Percentiles rank a stretch among this genome's conserved stretches.
phyloP scores from a whole-genome alignment of 2,329 filamentous ascomycete species.

The Atkinsonella texensis region DNA sequence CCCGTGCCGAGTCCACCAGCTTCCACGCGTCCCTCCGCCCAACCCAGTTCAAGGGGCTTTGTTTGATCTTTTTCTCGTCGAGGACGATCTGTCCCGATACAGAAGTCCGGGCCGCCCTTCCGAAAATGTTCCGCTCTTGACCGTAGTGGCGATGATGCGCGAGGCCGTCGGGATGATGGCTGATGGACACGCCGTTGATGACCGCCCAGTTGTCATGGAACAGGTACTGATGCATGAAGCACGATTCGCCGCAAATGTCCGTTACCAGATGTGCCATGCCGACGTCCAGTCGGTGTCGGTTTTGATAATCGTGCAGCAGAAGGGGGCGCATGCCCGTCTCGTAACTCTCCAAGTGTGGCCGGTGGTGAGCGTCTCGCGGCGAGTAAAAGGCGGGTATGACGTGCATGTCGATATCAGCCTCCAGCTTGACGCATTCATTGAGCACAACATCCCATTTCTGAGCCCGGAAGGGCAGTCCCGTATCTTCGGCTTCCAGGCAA shows the following conservation, averaged over 20 bases:
- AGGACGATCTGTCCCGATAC: slow-evolving; percentile 20
- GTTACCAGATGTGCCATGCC: slow-evolving; percentile 29
- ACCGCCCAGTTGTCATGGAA: slow-evolving; percentile 36
- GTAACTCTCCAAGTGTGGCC: slow-evolving; percentile 19
- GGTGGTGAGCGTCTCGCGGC: slow-evolving; percentile 21
- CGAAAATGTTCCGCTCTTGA: neutral
- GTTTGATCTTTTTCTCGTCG: slow-evolving; percentile 16
- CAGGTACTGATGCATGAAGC: slow-evolving; percentile 34
- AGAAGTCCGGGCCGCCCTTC: slow-evolving; percentile 4
- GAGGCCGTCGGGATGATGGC: slow-evolving; percentile 28
- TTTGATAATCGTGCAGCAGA: slow-evolving; percentile 26
- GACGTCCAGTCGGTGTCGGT: slow-evolving; percentile 27
- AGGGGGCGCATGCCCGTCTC: slow-evolving; percentile 29
- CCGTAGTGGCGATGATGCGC: slow-evolving; percentile 5
- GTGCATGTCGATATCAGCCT: slow-evolving; percentile 25
- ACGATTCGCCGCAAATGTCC: slow-evolving; percentile 30
- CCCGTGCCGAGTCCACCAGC: slow-evolving; percentile 26
- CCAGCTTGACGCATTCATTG: slow-evolving; percentile 25
- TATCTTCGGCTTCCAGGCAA: slow-evolving; percentile 19
- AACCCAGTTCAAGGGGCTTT: slow-evolving; percentile 23
- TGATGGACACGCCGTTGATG: slow-evolving; percentile 33
- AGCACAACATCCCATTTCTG: slow-evolving; percentile 30
- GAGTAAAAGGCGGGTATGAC: slow-evolving; percentile 32
- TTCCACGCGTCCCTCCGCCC: slow-evolving; percentile 27
- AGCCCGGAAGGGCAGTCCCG: slow-evolving; percentile 9